Base-by-base conservation (phyloP, 441 rosid genomes). In the Euphorbia schlechtendalii region DNA sequence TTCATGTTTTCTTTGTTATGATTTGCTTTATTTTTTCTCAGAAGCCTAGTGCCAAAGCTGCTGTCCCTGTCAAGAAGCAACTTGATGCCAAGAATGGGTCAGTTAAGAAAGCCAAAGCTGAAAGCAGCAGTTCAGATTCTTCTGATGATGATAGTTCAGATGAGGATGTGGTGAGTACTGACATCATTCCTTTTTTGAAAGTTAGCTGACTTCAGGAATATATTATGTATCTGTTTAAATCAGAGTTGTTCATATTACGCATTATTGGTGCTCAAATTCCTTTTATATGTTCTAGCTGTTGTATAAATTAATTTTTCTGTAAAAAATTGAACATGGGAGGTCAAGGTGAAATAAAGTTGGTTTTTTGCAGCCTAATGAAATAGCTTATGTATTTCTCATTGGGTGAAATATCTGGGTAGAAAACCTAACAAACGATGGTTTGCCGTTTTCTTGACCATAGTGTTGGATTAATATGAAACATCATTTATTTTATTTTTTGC, bases 41-140 rank as follows among this genome's bases (percentile, higher is more conserved):
- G 74, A 54, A 64, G 66, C 61, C 62, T 41, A 28, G 48, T 18
- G 38, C 66, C 34, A 70, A 70, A 40, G 46, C 61, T 56, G 54
- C 65, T 48, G 13, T 67, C n/a, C 64, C 45, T 20, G 76, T 77
- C 72, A 81, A 80, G 55, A 70, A 68, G 67, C 63, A 68, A 32
- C 61, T 64, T 28, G 64, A 58, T 32, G 72, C 83, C 3, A 77
- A 75, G 59, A 83, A 79, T 55, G 82, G 77, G 34, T 5, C 70
- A 53, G 69, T 62, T 20, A 77, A 64, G 70, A 71, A 70, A 67
- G 64, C 61, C 56, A 65, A 69, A 46, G 48, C 73, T 15, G 73
- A 57, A 28, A 49, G 55, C 12, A 75, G 74, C 69, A 75, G 74
- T 61, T 56, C 60, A 56, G 52, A 32, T 9, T 40, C 64, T 40